A percentile compares a stretch with the other conserved stretches of the same genome.
phyloP scores from a whole-genome alignment of 768 basidiomycete genomes.

The Pisolithus sp. region DNA sequence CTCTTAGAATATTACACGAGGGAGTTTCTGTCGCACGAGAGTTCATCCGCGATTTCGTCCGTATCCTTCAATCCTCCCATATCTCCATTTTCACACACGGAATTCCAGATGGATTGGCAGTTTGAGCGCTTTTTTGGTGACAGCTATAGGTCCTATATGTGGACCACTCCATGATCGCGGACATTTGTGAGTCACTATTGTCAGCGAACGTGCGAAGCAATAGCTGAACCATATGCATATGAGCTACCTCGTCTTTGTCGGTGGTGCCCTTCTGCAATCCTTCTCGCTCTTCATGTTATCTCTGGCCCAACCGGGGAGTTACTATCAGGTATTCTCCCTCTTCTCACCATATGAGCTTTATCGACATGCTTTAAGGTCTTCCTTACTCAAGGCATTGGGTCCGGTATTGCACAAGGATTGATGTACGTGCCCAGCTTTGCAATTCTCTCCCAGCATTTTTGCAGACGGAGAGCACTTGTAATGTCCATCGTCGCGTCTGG shows the following conservation, averaged over 20 bases:
- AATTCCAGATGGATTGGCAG: constrained; percentile 22
- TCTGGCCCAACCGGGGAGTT: constrained; percentile 26
- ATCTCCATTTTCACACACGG: neutral
- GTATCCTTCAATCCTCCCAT: neutral
- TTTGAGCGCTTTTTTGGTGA: constrained; percentile 12
- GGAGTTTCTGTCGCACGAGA: constrained; percentile 16
- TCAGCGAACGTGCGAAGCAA: neutral
- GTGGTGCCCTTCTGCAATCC: constrained; percentile 21
- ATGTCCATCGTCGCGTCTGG: constrained; percentile 43
- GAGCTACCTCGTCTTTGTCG: constrained; percentile 11
- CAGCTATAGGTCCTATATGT: constrained; percentile 16
- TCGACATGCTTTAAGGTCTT: constrained; percentile 27
- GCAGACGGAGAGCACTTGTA: constrained; percentile 32
- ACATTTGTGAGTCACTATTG: constrained; percentile 20
- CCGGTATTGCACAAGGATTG: constrained; percentile 38
- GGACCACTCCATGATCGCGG: constrained; percentile 21
- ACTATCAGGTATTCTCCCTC: constrained; percentile 26
- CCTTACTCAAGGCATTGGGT: constrained; percentile 39
- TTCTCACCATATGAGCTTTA: neutral
- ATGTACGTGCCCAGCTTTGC: constrained; percentile 39
- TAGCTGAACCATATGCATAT: neutral
- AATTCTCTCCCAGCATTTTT: constrained; percentile 42
- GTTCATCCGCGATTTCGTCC: constrained; percentile 19
- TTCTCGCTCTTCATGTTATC: constrained; percentile 35
- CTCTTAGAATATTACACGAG: constrained; percentile 17